Evolutionary conservation across 257 asterid genomes (phyloP).

Genomic region (Salvia miltiorrhiza): DNA sequence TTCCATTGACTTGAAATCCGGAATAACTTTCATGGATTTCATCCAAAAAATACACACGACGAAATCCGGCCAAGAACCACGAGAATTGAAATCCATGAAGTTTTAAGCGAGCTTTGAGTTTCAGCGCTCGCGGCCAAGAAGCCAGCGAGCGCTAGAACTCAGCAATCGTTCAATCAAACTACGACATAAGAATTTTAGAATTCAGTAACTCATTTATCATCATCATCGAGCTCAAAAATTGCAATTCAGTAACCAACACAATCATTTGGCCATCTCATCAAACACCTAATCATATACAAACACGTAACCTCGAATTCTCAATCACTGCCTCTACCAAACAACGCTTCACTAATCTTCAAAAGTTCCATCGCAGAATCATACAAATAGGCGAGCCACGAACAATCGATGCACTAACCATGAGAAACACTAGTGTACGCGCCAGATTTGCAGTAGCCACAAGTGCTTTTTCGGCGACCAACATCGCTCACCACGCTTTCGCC

Average conservation of each 20-base stretch:
- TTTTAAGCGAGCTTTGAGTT: too few species aligned
- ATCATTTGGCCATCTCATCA: background rate
- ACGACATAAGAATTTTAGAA: conserved; percentile 22
- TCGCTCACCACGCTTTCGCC: conserved; percentile 73
- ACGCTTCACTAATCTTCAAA: conserved; percentile 1
- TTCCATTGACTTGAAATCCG: too few species aligned
- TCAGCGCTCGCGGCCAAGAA: too few species aligned
- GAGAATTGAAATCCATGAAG: too few species aligned
- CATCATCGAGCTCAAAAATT: conserved; percentile 1
- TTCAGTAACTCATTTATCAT: conserved; percentile 10
- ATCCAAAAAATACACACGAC: too few species aligned
- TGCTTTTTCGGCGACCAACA: conserved; percentile 66
- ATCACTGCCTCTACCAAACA: background rate
- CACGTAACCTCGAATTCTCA: conserved; percentile 6
- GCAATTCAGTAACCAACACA: conserved; percentile 8
- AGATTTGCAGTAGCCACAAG: conserved; percentile 94
- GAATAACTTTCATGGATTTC: too few species aligned
- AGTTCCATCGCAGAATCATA: background rate
- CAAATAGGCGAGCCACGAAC: background rate
- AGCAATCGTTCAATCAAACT: too few species aligned
- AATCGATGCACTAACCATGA: conserved; percentile 55
- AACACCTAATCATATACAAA: background rate
- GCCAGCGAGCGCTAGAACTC: too few species aligned
- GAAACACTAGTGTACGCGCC: conserved; percentile 57
- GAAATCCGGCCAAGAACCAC: too few species aligned